A percentile compares a stretch with the other conserved stretches of the same genome.
phyloP scores from a whole-genome alignment of 2,329 filamentous ascomycete genomes.

The Colletotrichum brevisporum region DNA sequence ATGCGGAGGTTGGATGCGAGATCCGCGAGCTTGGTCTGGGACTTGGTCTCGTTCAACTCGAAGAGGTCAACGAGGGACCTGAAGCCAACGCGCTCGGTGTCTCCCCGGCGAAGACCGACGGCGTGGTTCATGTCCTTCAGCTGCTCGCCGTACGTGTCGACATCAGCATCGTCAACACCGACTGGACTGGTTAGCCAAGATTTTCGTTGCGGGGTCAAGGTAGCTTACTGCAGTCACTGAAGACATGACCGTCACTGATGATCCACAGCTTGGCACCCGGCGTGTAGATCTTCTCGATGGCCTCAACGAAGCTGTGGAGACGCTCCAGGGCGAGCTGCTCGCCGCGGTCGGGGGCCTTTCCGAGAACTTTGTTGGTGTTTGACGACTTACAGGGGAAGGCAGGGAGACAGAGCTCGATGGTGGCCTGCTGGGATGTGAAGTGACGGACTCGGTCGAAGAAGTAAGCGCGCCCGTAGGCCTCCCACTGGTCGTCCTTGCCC shows the following conservation, averaged over 20 bases:
- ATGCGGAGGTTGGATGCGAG: conserved; percentile 28
- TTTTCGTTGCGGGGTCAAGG: fast-evolving
- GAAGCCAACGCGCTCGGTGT: conserved; percentile 46
- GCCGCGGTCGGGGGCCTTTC: conserved; percentile 51
- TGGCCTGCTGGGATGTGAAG: conserved; percentile 43
- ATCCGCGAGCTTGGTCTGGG: conserved; percentile 20
- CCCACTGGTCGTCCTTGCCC: conserved; percentile 45
- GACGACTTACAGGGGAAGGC: conserved; percentile 58
- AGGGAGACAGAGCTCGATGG: conserved; percentile 50
- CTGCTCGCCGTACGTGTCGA: conserved; percentile 55
- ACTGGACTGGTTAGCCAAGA: conserved; percentile 43
- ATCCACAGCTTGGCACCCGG: conserved; percentile 54
- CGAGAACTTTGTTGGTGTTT: conserved; percentile 51
- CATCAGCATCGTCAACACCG: conserved; percentile 58
- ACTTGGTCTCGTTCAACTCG: conserved; percentile 54
- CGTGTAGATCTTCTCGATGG: conserved; percentile 49
- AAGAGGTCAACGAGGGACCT: conserved; percentile 48
- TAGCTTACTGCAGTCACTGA: conserved; percentile 56
- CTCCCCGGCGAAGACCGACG: conserved; percentile 44
- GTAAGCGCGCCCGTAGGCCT: conserved; percentile 39
- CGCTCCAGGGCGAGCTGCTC: conserved; percentile 51
- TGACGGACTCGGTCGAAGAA: conserved; percentile 44
- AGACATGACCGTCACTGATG: conserved; percentile 57
- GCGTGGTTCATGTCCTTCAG: conserved; percentile 54
- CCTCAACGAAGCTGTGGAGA: conserved; percentile 48